Conservation (phyloP, 148 eudicot genomes). For the Silene uniflora region DNA sequence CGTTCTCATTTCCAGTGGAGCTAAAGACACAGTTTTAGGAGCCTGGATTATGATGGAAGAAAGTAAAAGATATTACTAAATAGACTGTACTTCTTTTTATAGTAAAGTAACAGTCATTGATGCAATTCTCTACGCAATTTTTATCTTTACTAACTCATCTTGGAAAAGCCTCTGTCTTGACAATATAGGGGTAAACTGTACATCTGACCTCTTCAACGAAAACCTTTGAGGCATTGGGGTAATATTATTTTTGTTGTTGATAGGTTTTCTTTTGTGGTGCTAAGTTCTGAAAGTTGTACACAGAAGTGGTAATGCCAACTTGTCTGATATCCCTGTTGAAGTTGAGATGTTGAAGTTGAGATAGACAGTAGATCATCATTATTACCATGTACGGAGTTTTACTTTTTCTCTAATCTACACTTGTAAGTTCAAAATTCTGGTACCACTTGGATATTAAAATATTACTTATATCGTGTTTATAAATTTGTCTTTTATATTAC, state of each 20-base stretch:
- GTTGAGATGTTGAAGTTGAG: too few relatives aligned
- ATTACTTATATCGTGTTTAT: too few relatives aligned
- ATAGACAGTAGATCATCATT: slow-evolving; percentile 70
- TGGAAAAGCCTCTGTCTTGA: too few relatives aligned
- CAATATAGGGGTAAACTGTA: neutral
- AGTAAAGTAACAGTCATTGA: too few relatives aligned
- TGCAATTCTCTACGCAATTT: neutral
- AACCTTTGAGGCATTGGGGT: neutral
- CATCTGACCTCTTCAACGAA: neutral
- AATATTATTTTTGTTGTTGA: neutral
- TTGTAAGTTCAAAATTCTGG: neutral
- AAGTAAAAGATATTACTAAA: too few relatives aligned
- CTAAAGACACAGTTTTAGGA: too few relatives aligned
- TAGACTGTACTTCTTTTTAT: too few relatives aligned
- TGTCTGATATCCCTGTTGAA: slow-evolving; percentile 60
- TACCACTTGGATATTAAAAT: neutral
- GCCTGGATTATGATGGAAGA: too few relatives aligned
- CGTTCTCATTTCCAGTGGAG: too few relatives aligned
- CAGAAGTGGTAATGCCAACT: slow-evolving; percentile 57
- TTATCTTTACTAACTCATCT: neutral
- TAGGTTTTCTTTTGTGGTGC: neutral
- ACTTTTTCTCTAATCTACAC: neutral
- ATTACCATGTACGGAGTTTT: slow-evolving; percentile 49
- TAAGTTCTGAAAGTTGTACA: slow-evolving; percentile 3
- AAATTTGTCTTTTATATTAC: neutral